Percentiles rank a stretch among this genome's conserved stretches.
These are phyloP conservation scores for Schrenkiella parvula DNA, from an alignment of 345 rosid genomes.

Conservation along the genomic window DNA sequence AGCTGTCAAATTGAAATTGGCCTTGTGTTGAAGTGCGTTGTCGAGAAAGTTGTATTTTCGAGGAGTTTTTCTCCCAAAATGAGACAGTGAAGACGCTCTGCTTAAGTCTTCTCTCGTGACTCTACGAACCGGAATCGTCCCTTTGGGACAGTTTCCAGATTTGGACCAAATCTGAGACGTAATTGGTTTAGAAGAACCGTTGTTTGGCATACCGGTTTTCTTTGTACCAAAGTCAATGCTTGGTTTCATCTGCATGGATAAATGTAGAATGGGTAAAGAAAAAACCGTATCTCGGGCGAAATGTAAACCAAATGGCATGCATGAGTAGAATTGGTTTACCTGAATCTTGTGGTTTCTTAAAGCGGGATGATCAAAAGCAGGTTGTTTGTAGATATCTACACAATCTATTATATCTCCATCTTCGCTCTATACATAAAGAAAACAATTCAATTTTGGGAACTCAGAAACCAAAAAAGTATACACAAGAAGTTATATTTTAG, in stretches of 20 bases:
- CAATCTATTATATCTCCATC: constrained; percentile 58
- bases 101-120: constrained; percentile 35
- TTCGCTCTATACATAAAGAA: constrained; percentile 34
- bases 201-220: background rate
- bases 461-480: background rate
- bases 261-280: background rate
- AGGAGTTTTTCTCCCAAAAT: constrained; percentile 33
- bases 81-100: constrained; percentile 33
- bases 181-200: constrained; percentile 13
- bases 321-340: constrained; percentile 19
- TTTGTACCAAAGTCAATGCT: constrained; percentile 4
- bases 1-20: background rate
- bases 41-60: background rate
- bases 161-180: constrained; percentile 42
- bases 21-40: background rate
- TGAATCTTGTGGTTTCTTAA: constrained; percentile 44
- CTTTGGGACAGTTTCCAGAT: constrained; percentile 43
- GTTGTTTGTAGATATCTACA: constrained; percentile 46
- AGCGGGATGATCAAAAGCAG: constrained; percentile 49
- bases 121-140: constrained; percentile 51
- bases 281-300: background rate
- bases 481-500: background rate
- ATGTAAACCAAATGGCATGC: background rate
- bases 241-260: constrained; percentile 42
- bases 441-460: background rate